Conservation (phyloP, 148 eudicot genomes). For the Selenicereus undatus region DNA sequence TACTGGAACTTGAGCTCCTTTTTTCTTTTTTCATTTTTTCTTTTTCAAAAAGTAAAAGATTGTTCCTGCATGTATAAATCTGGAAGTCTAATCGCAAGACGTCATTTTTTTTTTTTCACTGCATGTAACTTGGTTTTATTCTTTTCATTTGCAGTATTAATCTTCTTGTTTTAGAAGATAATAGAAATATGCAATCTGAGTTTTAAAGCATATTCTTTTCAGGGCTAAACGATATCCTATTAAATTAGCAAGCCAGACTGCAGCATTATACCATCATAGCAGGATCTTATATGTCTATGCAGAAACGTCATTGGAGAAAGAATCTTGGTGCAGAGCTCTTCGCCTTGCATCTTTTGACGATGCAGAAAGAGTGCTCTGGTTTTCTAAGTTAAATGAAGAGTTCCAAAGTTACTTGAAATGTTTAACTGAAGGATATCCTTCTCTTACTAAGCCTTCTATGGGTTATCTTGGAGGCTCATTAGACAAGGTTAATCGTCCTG, state of each 20-base stretch:
- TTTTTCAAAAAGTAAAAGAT: no score
- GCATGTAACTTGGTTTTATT: not conserved
- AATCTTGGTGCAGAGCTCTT: conserved; percentile 97
- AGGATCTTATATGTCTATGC: conserved; percentile 65
- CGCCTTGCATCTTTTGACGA: conserved; percentile 76
- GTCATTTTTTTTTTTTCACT: not conserved
- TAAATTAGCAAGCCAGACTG: conserved; percentile 65
- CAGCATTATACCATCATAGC: conserved; percentile 52
- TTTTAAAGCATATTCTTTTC: conserved; percentile 13
- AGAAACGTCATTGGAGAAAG: conserved; percentile 86
- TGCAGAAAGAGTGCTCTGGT: conserved; percentile 54
- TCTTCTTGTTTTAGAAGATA: not conserved
- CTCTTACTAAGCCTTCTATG: conserved; percentile 60
- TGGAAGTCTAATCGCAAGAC: not conserved
- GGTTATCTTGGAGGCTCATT: conserved; percentile 36
- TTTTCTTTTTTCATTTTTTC: no score
- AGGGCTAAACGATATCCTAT: conserved; percentile 93
- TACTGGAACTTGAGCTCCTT: not conserved
- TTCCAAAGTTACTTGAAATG: conserved; percentile 68
- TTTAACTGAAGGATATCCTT: conserved; percentile 69
- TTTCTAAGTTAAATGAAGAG: conserved; percentile 49
- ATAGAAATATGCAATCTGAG: not conserved
- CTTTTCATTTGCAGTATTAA: not conserved
- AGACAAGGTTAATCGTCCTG: conserved; percentile 51
- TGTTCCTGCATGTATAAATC: not conserved